Base-by-base conservation (phyloP, 2,329 filamentous ascomycete species). In the Hymenoscyphus infarciens region DNA sequence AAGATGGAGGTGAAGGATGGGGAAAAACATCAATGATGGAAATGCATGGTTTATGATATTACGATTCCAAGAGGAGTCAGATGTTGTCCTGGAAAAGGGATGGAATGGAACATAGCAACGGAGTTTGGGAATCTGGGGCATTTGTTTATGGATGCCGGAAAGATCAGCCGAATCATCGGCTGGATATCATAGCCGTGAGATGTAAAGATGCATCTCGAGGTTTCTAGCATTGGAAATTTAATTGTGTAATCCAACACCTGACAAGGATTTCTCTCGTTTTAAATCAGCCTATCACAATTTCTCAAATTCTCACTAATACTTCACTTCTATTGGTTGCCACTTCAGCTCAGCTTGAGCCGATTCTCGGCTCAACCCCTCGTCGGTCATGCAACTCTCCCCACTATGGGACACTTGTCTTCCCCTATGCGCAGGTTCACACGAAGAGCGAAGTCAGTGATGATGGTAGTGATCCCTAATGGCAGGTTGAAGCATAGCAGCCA, bases 401-500 rank as follows among this genome's bases (percentile, higher is more conserved):
- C 56, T 22, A 39, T 33, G 31, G 19, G 22, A 7, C 35, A 22
- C 19, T 45, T n/a, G n/a, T 45, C n/a, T 60, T 63, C 58, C 62
- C 62, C 62, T 63, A 63, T 52, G 62, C 62, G 62, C 62, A 63
- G 62, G 62, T 55, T 55, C 58, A 63, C 39, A 63, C 62, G 62
- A 63, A 52, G 27, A 31, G 16, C 49, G 38, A 56, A 29, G 19
- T 42, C 33, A 57, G 52, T 58, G 54, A 25, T 29, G 54, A 56
- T 55, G 16, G 33, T 22, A 27, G 19, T 53, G 54, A 45, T 60
- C 58, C 58, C 58, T 63, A 63, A 63, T 35, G 62, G 62, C 62
- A 63, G 62, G 62, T 63, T 63, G 56, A 33, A 31, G 62, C 62
- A 45, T 15, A 56, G 29, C 10, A 45, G 33, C 25, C 45, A 60